Evolutionary conservation across 177 flowering plant genomes (phyloP).

Genomic region (Vitis hybrid): DNA sequence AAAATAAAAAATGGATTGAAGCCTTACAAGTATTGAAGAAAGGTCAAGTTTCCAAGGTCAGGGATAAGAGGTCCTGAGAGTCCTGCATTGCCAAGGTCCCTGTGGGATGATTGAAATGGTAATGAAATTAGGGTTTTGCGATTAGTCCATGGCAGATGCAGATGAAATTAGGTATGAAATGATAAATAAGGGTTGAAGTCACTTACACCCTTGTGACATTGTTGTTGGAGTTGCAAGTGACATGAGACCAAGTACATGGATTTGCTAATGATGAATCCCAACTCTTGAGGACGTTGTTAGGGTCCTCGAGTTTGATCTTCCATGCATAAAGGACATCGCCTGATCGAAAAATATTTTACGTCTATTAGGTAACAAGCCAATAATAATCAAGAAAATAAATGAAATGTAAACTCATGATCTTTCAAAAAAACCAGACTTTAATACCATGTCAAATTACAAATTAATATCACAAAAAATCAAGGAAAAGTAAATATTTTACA

Average conservation of each 20-base stretch:
- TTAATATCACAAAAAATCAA: too few relatives aligned
- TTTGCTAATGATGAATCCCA: constrained; percentile 31
- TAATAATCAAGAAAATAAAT: too few relatives aligned
- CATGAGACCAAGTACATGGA: constrained; percentile 30
- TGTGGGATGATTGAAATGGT: neutral
- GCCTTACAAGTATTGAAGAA: constrained; percentile 27
- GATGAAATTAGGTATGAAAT: neutral
- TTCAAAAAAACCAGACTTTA: rapidly evolving
- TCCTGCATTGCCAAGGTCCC: constrained; percentile 27
- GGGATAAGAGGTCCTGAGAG: constrained; percentile 28
- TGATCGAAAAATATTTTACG: neutral
- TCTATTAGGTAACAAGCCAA: too few relatives aligned
- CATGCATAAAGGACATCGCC: constrained; percentile 24
- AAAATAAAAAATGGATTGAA: neutral
- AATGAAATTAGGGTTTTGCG: too few relatives aligned
- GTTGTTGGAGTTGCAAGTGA: constrained; percentile 27
- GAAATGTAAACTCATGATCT: too few relatives aligned
- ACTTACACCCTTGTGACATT: constrained; percentile 26
- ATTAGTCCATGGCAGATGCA: neutral
- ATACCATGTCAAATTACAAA: too few relatives aligned
- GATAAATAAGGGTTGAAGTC: neutral
- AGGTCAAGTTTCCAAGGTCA: constrained; percentile 16
- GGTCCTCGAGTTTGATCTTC: constrained; percentile 22
- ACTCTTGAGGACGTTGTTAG: constrained; percentile 29
- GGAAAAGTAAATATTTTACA: too few relatives aligned